Evolutionary conservation across 2,329 filamentous ascomycete species (phyloP), one percentile per base, ranked within the genome.

Genomic region (Fusarium torreyae): DNA sequence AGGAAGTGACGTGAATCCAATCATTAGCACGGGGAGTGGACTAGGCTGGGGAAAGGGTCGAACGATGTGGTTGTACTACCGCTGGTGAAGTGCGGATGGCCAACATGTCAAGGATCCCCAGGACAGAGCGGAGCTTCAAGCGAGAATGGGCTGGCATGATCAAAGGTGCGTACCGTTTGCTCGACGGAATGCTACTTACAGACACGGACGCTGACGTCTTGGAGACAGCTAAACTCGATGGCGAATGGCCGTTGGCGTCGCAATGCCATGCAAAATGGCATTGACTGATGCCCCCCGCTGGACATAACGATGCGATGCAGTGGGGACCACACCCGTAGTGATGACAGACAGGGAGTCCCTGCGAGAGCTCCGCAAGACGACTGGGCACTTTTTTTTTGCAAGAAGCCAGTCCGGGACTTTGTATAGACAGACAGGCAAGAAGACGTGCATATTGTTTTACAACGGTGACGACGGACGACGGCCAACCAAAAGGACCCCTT

Each of bases 321-420:
- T 72, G 70, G 70, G 59, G 66, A 63, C 53, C 48, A 59, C 60
- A 64, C 65, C 60, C 51, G 59, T 57, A 59, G 60, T 70, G 70
- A 71, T 73, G 72, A 74, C 72, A 74, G 71, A 70, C 71, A 75
- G 67, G 73, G 71, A 70, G 61, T 71, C 73, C 73, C 63, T 72
- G 72, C 66, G 69, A 71, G 48, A 71, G 48, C 38, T 71, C 57
- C 63, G 66, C 63, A 73, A 57, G 62, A 70, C 69, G 50, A 60
- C 62, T 68, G 59, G 63, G 58, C 55, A 43, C 50, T 57, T 56
- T 28, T 31, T 31, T 31, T 46, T 53, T 43, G 31, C 48, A 51
- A 60, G 33, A 36, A 44, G 51, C 28, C 28, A 46, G 49, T 52
- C 50, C 55, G 52, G 55, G 45, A 51, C 61, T 53, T 46, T 57